Conservation (phyloP, 1,284 basidiomycete species). For the Leccinum pachyderme region DNA sequence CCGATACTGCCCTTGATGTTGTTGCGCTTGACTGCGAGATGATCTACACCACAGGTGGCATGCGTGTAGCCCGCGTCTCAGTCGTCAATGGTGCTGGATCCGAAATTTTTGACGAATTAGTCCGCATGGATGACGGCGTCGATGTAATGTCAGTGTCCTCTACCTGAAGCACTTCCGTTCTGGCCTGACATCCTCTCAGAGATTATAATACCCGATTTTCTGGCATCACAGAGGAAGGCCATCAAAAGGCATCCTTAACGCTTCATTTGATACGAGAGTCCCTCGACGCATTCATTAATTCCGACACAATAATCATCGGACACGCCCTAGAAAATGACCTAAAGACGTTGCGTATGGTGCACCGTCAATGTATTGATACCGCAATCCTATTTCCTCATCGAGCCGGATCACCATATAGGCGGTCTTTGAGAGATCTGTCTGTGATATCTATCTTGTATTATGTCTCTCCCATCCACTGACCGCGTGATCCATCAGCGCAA, state of each 20-base stretch:
- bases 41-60: slow-evolving; percentile 87
- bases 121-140: slow-evolving; percentile 76
- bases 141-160: slow-evolving; percentile 65
- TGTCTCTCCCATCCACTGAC: background rate
- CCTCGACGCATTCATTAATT: slow-evolving; percentile 68
- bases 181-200: slow-evolving; percentile 40
- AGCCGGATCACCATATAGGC: slow-evolving; percentile 74
- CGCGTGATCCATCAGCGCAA: slow-evolving; percentile 48
- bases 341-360: slow-evolving; percentile 81
- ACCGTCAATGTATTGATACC: slow-evolving; percentile 81
- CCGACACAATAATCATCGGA: slow-evolving; percentile 81
- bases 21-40: slow-evolving; percentile 91
- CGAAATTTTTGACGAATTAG: slow-evolving; percentile 78
- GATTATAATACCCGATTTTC: slow-evolving; percentile 92
- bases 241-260: slow-evolving; percentile 61
- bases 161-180: background rate
- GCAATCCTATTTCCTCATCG: slow-evolving; percentile 81
- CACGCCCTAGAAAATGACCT: slow-evolving; percentile 90
- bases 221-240: slow-evolving; percentile 67
- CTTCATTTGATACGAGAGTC: slow-evolving; percentile 65
- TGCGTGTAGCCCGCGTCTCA: slow-evolving; percentile 84
- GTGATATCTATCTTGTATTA: slow-evolving; percentile 23
- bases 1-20: slow-evolving; percentile 58
- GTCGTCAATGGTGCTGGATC: slow-evolving; percentile 75
- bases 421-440: slow-evolving; percentile 78